These are phyloP conservation scores for Arthroderma uncinatum DNA, from an alignment of 2,329 filamentous ascomycete species.

Conservation along the genomic window DNA sequence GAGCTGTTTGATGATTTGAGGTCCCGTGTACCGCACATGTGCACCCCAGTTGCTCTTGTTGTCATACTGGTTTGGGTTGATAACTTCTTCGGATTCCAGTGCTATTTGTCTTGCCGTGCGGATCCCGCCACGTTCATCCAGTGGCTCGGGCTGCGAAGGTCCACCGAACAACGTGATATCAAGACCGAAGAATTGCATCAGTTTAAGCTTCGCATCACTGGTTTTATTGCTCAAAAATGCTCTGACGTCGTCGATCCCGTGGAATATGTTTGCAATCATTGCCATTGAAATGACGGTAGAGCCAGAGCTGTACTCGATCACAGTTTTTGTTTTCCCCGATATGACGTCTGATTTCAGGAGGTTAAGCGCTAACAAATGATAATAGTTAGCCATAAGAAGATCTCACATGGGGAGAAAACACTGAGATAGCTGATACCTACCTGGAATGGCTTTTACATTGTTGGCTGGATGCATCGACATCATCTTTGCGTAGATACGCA, in stretches of 20 bases:
- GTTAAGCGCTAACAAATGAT: not conserved
- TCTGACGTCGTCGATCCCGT: conserved; percentile 41
- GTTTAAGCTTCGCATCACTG: conserved; percentile 40
- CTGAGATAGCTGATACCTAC: not conserved
- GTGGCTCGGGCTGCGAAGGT: conserved; percentile 46
- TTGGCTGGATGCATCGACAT: conserved; percentile 54
- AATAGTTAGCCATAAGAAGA: not conserved
- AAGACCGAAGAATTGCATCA: conserved; percentile 51
- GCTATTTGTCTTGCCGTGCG: conserved; percentile 37
- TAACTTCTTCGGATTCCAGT: conserved; percentile 31
- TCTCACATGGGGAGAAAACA: too few species aligned
- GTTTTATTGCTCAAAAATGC: conserved; percentile 52
- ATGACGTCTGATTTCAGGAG: conserved; percentile 15
- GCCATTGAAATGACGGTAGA: conserved; percentile 53
- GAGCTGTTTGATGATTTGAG: conserved; percentile 46
- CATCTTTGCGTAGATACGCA: conserved; percentile 56
- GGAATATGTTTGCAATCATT: conserved; percentile 42
- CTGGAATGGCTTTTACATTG: conserved; percentile 53
- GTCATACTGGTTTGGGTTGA: conserved; percentile 49
- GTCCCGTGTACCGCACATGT: conserved; percentile 49
- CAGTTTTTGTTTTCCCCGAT: conserved; percentile 33
- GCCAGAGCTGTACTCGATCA: conserved; percentile 52
- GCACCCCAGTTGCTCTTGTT: conserved; percentile 42
- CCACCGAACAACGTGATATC: conserved; percentile 46
- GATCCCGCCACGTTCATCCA: conserved; percentile 45